Evolutionary conservation across 768 basidiomycete species (phyloP).

Genomic region (Amanita rimosa): DNA sequence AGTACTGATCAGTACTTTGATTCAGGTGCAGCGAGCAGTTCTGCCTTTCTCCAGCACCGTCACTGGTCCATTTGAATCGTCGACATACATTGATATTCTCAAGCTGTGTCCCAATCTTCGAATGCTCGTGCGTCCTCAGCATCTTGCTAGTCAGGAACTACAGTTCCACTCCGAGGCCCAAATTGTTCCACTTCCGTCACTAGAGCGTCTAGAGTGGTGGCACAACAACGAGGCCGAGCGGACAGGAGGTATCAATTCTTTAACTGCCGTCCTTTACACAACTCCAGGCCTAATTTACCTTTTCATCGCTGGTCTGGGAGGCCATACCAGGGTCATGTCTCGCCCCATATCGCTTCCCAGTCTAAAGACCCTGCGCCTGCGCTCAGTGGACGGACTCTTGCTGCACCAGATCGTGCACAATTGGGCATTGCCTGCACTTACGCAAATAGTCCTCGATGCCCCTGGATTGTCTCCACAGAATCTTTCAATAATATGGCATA

Average conservation of each 20-base stretch:
- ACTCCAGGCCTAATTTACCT: constrained; percentile 51
- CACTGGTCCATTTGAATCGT: constrained; percentile 19
- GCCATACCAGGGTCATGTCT: constrained; percentile 15
- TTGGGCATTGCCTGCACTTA: constrained; percentile 46
- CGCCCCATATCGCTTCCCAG: constrained; percentile 25
- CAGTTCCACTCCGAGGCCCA: constrained; percentile 44
- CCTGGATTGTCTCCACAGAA: constrained; percentile 21
- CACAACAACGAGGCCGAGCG: constrained; percentile 44
- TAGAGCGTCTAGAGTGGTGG: constrained; percentile 65
- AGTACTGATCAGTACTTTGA: neutral
- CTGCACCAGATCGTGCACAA: constrained; percentile 30
- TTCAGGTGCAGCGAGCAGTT: constrained; percentile 42
- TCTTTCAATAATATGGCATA: constrained; percentile 35
- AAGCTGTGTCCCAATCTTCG: constrained; percentile 36
- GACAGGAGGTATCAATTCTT: constrained; percentile 55
- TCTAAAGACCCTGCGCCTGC: constrained; percentile 44
- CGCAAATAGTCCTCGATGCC: constrained; percentile 39
- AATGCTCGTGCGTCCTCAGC: constrained; percentile 41
- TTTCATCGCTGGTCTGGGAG: constrained; percentile 37
- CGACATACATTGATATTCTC: constrained; percentile 32
- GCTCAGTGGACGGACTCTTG: constrained; percentile 35
- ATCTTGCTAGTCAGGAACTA: constrained; percentile 15
- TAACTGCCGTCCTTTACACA: constrained; percentile 36
- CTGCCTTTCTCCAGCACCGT: constrained; percentile 47
- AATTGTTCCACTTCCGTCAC: constrained; percentile 31